Conservation (phyloP, 2,329 filamentous ascomycete genomes). For the Aspergillus sp. region DNA sequence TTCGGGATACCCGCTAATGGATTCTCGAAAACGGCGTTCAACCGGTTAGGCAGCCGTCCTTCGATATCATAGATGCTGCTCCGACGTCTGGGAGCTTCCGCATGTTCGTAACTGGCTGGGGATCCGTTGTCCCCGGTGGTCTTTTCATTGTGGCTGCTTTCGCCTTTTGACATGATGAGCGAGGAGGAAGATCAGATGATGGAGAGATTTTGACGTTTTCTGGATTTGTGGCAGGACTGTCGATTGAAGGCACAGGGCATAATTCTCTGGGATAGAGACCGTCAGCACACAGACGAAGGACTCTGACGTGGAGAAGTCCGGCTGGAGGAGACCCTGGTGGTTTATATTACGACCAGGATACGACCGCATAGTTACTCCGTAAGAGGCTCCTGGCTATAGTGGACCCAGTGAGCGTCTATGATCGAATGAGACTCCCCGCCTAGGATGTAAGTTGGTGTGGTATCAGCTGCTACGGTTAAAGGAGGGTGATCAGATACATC, state of each 20-base stretch:
- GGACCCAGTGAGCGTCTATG: background rate
- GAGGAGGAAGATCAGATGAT: background rate
- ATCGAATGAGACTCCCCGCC: background rate
- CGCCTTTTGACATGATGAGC: background rate
- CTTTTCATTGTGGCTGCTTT: background rate
- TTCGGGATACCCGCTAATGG: constrained; percentile 54
- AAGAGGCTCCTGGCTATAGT: background rate
- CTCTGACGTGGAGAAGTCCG: background rate
- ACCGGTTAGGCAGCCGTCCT: constrained; percentile 17
- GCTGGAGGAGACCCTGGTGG: no score
- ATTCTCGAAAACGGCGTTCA: constrained; percentile 49
- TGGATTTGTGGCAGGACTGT: background rate
- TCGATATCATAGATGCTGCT: constrained; percentile 24
- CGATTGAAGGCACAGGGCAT: background rate
- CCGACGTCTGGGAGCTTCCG: constrained; percentile 11
- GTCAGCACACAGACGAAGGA: background rate
- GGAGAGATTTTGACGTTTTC: background rate
- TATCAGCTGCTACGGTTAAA: background rate
- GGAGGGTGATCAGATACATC: background rate
- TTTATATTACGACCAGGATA: background rate
- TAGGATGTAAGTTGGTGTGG: background rate
- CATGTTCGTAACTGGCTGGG: constrained; percentile 9
- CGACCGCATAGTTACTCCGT: background rate
- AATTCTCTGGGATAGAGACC: background rate
- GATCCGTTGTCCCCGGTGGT: background rate